A percentile compares a stretch with the other conserved stretches of the same genome.
phyloP scores from a whole-genome alignment of 306 rosid genomes.

The Sindora glabra region DNA sequence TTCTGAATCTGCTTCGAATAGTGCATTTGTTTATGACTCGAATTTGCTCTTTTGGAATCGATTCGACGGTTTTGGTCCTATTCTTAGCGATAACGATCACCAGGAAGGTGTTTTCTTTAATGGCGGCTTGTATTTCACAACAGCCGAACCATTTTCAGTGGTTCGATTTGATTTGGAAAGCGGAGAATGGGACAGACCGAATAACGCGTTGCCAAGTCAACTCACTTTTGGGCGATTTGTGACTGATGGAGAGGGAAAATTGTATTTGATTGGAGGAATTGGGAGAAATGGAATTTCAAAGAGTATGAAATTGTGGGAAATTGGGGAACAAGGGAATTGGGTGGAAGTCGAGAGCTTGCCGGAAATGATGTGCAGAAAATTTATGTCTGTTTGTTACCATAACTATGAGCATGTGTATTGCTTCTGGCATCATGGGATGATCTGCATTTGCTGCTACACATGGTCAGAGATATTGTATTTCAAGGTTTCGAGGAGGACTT shows the following conservation, averaged over 20 bases:
- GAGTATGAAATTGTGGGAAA: slow-evolving; percentile 65
- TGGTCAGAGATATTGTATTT: slow-evolving; percentile 93
- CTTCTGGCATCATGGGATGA: slow-evolving; percentile 83
- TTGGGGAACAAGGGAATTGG: slow-evolving; percentile 43
- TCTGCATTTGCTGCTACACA: slow-evolving; percentile 78
- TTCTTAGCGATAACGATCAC: slow-evolving; percentile 32
- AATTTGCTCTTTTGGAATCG: slow-evolving; percentile 35
- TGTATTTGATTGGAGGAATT: slow-evolving; percentile 71
- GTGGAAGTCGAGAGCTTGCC: slow-evolving; percentile 60
- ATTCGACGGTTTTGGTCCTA: slow-evolving; percentile 32
- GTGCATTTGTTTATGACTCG: slow-evolving; percentile 45
- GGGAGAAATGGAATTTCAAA: slow-evolving; percentile 79
- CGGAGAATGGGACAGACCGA: slow-evolving; percentile 44
- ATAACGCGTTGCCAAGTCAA: slow-evolving; percentile 32
- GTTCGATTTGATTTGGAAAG: slow-evolving; percentile 56
- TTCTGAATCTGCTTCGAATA: slow-evolving; percentile 29
- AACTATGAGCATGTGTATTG: slow-evolving; percentile 88
- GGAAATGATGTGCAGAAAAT: slow-evolving; percentile 61
- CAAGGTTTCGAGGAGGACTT: slow-evolving; percentile 56
- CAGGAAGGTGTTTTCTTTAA: slow-evolving; percentile 46
- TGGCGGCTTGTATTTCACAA: slow-evolving; percentile 49
- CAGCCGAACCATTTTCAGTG: slow-evolving; percentile 59
- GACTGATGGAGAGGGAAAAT: slow-evolving; percentile 33
- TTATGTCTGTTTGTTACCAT: slow-evolving; percentile 79
- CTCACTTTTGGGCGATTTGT: slow-evolving; percentile 61